Conservation (phyloP, 345 rosid species). For the Gossypium turneri region DNA sequence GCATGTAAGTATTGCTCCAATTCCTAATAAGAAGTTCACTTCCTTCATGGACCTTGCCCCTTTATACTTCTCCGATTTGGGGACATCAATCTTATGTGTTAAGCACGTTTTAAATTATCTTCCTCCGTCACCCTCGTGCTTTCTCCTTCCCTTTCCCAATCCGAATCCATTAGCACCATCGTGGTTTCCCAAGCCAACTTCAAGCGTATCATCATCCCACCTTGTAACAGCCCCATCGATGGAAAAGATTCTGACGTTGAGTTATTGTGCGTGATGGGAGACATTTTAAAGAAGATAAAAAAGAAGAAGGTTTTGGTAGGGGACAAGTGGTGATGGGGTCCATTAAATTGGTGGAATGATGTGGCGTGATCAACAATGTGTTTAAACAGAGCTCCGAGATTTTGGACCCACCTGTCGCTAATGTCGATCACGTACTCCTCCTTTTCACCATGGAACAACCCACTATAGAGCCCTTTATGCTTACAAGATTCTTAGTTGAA, state of each 20-base stretch:
- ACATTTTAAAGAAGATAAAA: constrained; percentile 79
- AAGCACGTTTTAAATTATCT: constrained; percentile 43
- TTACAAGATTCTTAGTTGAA: constrained; percentile 79
- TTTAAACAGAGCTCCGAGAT: constrained; percentile 54
- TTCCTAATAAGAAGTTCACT: too few species aligned
- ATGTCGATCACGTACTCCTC: constrained; percentile 67
- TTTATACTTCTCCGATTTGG: too few species aligned
- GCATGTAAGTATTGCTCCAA: too few species aligned
- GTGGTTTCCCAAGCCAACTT: constrained; percentile 88
- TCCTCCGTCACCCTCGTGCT: constrained; percentile 67
- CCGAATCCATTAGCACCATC: constrained; percentile 70
- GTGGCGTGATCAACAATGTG: constrained; percentile 69
- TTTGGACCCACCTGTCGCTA: constrained; percentile 73
- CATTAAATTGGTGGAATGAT: constrained; percentile 75
- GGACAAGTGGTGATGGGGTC: constrained; percentile 66
- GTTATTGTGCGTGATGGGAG: constrained; percentile 76
- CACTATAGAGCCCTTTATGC: constrained; percentile 53
- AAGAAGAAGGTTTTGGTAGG: constrained; percentile 80
- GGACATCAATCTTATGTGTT: constrained; percentile 19
- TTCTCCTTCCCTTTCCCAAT: constrained; percentile 48
- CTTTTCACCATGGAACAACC: constrained; percentile 81
- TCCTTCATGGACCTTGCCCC: too few species aligned
- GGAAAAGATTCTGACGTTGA: constrained; percentile 26
- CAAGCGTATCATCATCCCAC: constrained; percentile 73
- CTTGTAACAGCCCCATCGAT: constrained; percentile 17